Base-by-base conservation (phyloP, 768 basidiomycete genomes). In the Rhizopogon vesiculosus region DNA sequence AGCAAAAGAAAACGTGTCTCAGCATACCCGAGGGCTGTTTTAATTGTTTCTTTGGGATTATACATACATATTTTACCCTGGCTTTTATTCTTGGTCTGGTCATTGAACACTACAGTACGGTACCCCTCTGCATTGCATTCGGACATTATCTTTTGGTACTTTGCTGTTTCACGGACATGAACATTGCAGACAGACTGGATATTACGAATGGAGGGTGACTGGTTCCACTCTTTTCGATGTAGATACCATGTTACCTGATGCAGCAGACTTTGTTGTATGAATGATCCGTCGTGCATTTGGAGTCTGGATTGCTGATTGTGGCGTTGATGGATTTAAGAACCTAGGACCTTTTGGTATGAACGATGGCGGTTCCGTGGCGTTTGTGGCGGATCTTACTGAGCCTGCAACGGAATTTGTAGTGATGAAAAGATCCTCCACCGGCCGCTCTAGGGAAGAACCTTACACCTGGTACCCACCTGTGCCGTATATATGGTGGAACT, bases 121-220 rank as follows among this genome's bases (percentile, higher is more conserved):
- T 40, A 29, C 33, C 16, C 39, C 33, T 9, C 39, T 54, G 45
- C 50, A 59, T 52, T 55, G 48, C 54, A 42, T 40, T 54, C 19
- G 67, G 63, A 69, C 68, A 25, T 25, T 59, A 40, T 7, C 56
- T 51, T 29, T 38, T 18, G 16, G 16, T 41, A 41, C n/a, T 16
- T 25, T 31, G 35, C 22, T 13, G 22, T 38, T 33, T 33, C 35
- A 41, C 16, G 40, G 16, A 41, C 40, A 41, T 4, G 4, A 25
- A 25, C 25, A 25, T 25, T 4, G 25, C 25, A 25, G 25, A 25
- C 25, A 41, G 13, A 44, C 8, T 63, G 59, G 49, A 69, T 55
- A 44, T 31, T 65, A 61, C 59, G 58, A 62, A 49, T 9, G 35
- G 59, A 59, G 42, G 38, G 38, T 42, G 25, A 25, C 25, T 25